These are phyloP conservation scores for button mushroom (Agaricus bisporus) DNA, from an alignment of 768 basidiomycete genomes.

Conservation along the genomic window DNA sequence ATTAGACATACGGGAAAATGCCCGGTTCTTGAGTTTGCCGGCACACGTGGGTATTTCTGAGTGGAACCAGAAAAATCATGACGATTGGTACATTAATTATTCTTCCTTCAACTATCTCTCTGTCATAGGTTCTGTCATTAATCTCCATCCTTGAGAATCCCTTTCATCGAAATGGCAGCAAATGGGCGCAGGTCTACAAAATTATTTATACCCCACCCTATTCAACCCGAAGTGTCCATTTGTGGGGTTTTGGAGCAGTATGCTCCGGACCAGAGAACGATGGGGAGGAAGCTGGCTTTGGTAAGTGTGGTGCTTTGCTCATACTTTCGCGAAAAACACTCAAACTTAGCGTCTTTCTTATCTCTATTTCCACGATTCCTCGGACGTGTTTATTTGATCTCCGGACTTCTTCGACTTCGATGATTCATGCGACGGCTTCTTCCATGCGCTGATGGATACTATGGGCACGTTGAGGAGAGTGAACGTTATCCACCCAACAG, in stretches of 20 bases:
- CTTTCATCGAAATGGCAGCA: constrained; percentile 2
- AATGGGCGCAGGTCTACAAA: constrained; percentile 37
- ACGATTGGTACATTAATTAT: too few relatives aligned
- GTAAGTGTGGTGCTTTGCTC: constrained; percentile 30
- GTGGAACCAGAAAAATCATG: too few relatives aligned
- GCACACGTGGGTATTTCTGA: neutral
- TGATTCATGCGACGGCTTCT: neutral
- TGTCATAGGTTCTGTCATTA: too few relatives aligned
- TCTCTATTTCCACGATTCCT: neutral
- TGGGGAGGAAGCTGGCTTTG: constrained; percentile 58
- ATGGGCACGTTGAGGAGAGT: too few relatives aligned
- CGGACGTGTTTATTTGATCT: neutral
- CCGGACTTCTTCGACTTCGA: neutral
- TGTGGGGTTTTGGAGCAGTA: constrained; percentile 62
- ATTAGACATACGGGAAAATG: neutral
- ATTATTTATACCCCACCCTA: constrained; percentile 45
- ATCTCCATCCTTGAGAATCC: neutral
- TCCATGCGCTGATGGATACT: too few relatives aligned
- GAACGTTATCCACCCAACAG: too few relatives aligned
- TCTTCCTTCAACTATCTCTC: too few relatives aligned
- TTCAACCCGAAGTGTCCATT: constrained; percentile 35
- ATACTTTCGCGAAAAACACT: neutral
- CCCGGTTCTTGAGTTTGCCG: neutral
- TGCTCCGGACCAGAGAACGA: constrained; percentile 39
- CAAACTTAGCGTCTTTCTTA: neutral